Conservation (phyloP, 2,329 filamentous ascomycete species). For the Diaporthe sp. region DNA sequence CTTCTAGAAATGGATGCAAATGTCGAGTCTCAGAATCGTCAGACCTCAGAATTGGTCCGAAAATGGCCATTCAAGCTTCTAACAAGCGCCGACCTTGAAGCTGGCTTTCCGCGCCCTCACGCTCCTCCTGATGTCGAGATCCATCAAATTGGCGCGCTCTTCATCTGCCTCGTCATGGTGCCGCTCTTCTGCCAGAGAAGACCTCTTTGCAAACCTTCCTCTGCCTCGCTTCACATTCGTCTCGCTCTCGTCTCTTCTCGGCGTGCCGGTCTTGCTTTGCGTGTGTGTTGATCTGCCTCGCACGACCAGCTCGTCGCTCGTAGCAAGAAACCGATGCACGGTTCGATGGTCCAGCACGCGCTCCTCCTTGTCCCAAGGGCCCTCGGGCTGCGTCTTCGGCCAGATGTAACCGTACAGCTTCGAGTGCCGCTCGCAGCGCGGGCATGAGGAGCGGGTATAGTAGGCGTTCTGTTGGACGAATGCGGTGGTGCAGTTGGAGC, state of each 20-base stretch:
- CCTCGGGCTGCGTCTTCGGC: constrained; percentile 92
- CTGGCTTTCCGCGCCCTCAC: constrained; percentile 37
- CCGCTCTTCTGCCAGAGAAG: constrained; percentile 1
- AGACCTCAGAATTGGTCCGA: not conserved
- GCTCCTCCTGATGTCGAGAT: constrained; percentile 36
- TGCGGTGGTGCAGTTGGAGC: constrained; percentile 83
- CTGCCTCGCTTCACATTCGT: constrained; percentile 14
- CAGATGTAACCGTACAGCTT: constrained; percentile 96
- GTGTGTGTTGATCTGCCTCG: constrained; percentile 54
- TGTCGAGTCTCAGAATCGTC: no score
- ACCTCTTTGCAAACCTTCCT: constrained; percentile 4
- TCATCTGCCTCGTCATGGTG: not conserved
- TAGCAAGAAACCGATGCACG: constrained; percentile 85
- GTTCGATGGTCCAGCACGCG: constrained; percentile 86
- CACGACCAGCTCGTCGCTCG: constrained; percentile 74
- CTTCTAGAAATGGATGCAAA: not conserved
- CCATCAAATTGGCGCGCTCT: not conserved
- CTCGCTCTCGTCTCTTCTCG: constrained; percentile 20
- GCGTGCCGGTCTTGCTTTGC: constrained; percentile 31
- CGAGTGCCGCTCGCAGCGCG: constrained; percentile 93
- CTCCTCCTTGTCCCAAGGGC: constrained; percentile 79
- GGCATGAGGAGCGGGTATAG: constrained; percentile 86
- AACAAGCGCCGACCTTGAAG: constrained; percentile 20
- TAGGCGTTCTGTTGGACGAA: constrained; percentile 95
- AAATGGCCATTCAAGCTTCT: not conserved